Conservation (phyloP, 495 filamentous ascomycete species). For the Entonaema liquescens region DNA sequence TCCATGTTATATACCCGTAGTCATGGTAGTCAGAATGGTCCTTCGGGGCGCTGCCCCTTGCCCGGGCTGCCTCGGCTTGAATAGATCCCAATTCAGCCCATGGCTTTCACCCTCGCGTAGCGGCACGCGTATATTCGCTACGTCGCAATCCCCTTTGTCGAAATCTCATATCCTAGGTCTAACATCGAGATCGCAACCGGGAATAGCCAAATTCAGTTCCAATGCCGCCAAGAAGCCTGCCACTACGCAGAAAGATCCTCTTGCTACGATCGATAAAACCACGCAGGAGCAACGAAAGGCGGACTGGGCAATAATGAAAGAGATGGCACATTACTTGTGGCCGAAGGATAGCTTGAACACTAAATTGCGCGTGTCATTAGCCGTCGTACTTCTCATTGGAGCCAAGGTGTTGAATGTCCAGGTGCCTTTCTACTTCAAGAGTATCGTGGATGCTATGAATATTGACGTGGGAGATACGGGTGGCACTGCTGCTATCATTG, state of each 20-base stretch:
- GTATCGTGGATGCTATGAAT: slow-evolving; percentile 96
- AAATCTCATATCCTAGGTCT: slow-evolving; percentile 6
- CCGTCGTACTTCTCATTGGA: slow-evolving; percentile 82
- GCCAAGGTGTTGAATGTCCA: slow-evolving; percentile 97
- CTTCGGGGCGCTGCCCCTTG: slow-evolving; percentile 23
- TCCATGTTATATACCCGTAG: slow-evolving; percentile 1
- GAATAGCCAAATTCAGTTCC: slow-evolving; percentile 12
- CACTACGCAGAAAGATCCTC: slow-evolving; percentile 46
- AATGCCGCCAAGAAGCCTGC: slow-evolving; percentile 30
- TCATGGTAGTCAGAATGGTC: slow-evolving; percentile 32
- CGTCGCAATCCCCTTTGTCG: slow-evolving; percentile 19
- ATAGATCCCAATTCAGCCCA: slow-evolving; percentile 24
- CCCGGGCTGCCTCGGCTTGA: slow-evolving; percentile 25
- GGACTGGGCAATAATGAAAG: slow-evolving; percentile 98
- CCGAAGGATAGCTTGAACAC: slow-evolving; percentile 83
- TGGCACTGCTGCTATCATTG: slow-evolving; percentile 86
- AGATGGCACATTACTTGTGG: slow-evolving; percentile 98
- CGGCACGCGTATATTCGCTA: slow-evolving; percentile 25
- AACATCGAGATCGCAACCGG: background rate
- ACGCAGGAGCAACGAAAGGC: slow-evolving; percentile 92
- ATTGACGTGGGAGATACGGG: slow-evolving; percentile 84
- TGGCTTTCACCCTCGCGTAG: slow-evolving; percentile 18
- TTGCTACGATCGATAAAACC: slow-evolving; percentile 58
- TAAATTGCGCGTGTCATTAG: slow-evolving; percentile 82
- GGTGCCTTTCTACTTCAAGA: slow-evolving; percentile 98